Percentiles rank a stretch among this genome's conserved stretches.
Evolutionary conservation across 441 rosid species (phyloP).

Genomic region (Omphalea diandra): DNA sequence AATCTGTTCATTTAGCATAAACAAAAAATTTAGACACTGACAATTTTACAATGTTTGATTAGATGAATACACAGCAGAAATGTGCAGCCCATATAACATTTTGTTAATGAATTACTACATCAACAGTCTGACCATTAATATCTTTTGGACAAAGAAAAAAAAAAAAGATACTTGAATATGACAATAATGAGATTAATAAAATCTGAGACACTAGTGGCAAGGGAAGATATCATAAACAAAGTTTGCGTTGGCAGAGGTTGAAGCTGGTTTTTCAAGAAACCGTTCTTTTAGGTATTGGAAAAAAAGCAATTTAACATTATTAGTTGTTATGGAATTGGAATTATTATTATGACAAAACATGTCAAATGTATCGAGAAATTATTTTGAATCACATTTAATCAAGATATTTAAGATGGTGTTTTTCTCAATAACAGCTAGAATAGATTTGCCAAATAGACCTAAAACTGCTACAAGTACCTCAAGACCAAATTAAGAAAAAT

Average conservation of each 20-base stretch:
- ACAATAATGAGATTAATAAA: not conserved
- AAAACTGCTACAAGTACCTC: not conserved
- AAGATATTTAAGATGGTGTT: no score
- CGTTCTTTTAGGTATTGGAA: no score
- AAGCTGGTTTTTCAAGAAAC: no score
- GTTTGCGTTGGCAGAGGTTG: no score
- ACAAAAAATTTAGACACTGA: constrained; percentile 5
- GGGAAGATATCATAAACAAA: not conserved
- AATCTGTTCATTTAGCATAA: constrained; percentile 53
- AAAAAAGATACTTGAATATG: not conserved
- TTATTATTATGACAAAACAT: no score
- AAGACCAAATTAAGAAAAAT: not conserved
- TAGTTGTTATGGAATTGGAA: no score
- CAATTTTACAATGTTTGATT: not conserved
- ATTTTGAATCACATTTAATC: no score
- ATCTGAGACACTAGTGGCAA: not conserved
- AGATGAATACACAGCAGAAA: constrained; percentile 3
- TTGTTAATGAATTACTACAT: not conserved
- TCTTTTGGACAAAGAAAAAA: not conserved
- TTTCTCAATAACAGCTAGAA: no score
- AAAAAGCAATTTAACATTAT: no score
- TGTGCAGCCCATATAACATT: not conserved
- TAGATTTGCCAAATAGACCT: no score
- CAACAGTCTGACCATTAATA: constrained; percentile 2
- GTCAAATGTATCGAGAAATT: no score